Evolutionary conservation across 306 rosid species (phyloP).

Genomic region (Amphicarpaea edgeworthii): DNA sequence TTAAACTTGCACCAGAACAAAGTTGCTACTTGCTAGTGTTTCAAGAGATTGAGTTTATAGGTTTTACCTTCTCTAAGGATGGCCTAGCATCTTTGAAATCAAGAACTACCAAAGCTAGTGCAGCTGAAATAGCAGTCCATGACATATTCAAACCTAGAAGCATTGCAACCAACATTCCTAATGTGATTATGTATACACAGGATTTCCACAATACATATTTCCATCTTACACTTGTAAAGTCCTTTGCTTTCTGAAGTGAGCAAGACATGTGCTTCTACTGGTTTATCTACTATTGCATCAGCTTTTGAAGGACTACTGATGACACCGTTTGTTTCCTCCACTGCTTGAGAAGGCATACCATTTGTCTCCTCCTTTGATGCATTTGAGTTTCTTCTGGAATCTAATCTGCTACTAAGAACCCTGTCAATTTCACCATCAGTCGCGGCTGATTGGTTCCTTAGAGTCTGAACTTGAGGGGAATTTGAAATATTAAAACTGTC

Average conservation of each 20-base stretch:
- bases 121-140: constrained; percentile 89
- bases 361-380: constrained; percentile 57
- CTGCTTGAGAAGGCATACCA: constrained; percentile 46
- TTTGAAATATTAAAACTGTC: constrained; percentile 44
- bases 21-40: neutral
- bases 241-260: constrained; percentile 48
- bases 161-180: constrained; percentile 83
- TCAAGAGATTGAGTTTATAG: neutral
- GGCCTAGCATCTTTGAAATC: constrained; percentile 94
- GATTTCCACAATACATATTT: constrained; percentile 65
- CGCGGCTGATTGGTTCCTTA: constrained; percentile 48
- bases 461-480: constrained; percentile 57
- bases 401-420: constrained; percentile 42
- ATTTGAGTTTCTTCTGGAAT: constrained; percentile 50
- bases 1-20: constrained; percentile 13
- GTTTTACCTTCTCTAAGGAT: constrained; percentile 84
- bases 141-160: constrained; percentile 88
- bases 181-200: constrained; percentile 70
- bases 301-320: constrained; percentile 43
- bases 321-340: constrained; percentile 52
- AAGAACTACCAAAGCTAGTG: constrained; percentile 85
- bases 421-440: constrained; percentile 59
- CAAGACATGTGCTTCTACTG: constrained; percentile 30
- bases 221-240: constrained; percentile 49
- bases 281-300: constrained; percentile 41